A percentile compares a stretch with the other conserved stretches of the same genome.
phyloP scores from a whole-genome alignment of 352 stramenopile species.

The Chrysophaeum taylorii region DNA sequence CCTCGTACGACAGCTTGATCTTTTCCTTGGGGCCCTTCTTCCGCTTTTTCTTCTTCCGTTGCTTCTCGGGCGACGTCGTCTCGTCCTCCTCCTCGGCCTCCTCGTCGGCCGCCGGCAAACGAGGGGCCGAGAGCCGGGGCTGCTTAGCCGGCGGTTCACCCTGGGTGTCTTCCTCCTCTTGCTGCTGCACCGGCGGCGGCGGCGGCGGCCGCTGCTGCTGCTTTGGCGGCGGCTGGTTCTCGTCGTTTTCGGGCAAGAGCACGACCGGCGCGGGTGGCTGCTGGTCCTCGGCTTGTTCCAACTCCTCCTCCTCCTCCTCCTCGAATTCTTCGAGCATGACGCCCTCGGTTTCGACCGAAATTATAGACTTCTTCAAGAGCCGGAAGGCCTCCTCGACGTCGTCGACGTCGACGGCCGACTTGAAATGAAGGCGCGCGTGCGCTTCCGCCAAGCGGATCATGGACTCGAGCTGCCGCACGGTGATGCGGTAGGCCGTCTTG shows the following conservation, averaged over 20 bases:
- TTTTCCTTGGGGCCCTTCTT: not conserved
- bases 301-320: slow-evolving; percentile 46
- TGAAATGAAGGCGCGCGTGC: slow-evolving; percentile 84
- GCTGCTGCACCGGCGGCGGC: not conserved
- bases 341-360: slow-evolving; percentile 95
- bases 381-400: slow-evolving; percentile 90
- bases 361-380: slow-evolving; percentile 94
- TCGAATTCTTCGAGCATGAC: slow-evolving; percentile 71
- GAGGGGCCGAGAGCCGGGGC: too few relatives aligned
- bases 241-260: not conserved
- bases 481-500: slow-evolving; percentile 95
- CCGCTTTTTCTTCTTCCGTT: not conserved
- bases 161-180: not conserved
- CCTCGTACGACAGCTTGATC: slow-evolving; percentile 14
- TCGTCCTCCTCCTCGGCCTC: not conserved
- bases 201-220: not conserved
- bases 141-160: not conserved
- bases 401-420: slow-evolving; percentile 65
- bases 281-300: too few relatives aligned
- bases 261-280: not conserved
- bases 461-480: slow-evolving; percentile 93
- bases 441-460: slow-evolving; percentile 94
- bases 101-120: not conserved
- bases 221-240: not conserved
- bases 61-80: not conserved